Conservation (phyloP, 2,329 filamentous ascomycete species). For the Trichoderma atrobrunneum region DNA sequence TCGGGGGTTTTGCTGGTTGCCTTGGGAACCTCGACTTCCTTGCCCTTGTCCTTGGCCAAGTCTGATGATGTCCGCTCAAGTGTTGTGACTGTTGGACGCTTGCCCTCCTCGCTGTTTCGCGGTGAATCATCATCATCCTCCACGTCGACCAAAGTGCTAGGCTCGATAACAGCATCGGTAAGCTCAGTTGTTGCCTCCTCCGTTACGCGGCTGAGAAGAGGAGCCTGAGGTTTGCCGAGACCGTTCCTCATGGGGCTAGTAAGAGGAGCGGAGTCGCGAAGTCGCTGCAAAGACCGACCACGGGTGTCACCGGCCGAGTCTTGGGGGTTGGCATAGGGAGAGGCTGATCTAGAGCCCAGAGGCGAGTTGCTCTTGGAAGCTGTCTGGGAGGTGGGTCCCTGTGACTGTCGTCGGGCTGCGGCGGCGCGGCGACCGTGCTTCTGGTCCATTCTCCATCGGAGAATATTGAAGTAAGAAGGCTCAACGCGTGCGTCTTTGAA, state of each 20-base stretch:
- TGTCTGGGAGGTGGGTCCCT: constrained; percentile 45
- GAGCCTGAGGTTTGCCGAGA: constrained; percentile 66
- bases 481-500: constrained; percentile 89
- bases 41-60: constrained; percentile 40
- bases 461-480: constrained; percentile 88
- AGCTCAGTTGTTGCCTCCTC: constrained; percentile 58
- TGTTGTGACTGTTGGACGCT: constrained; percentile 33
- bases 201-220: constrained; percentile 69
- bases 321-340: constrained; percentile 64
- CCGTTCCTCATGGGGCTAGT: constrained; percentile 64
- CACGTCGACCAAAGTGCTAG: constrained; percentile 54
- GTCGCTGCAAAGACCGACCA: constrained; percentile 69
- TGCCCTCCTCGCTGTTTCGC: constrained; percentile 44
- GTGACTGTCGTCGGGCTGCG: constrained; percentile 53
- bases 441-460: constrained; percentile 93
- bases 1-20: constrained; percentile 45
- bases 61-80: constrained; percentile 34
- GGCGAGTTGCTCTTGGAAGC: constrained; percentile 44
- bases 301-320: constrained; percentile 59
- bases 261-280: constrained; percentile 61
- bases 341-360: constrained; percentile 48
- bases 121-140: constrained; percentile 54
- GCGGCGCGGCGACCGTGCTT: constrained; percentile 72
- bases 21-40: constrained; percentile 36
- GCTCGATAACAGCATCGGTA: constrained; percentile 38